These are phyloP conservation scores for Macrophomina tecta DNA, from an alignment of 2,329 filamentous ascomycete genomes.

Conservation along the genomic window DNA sequence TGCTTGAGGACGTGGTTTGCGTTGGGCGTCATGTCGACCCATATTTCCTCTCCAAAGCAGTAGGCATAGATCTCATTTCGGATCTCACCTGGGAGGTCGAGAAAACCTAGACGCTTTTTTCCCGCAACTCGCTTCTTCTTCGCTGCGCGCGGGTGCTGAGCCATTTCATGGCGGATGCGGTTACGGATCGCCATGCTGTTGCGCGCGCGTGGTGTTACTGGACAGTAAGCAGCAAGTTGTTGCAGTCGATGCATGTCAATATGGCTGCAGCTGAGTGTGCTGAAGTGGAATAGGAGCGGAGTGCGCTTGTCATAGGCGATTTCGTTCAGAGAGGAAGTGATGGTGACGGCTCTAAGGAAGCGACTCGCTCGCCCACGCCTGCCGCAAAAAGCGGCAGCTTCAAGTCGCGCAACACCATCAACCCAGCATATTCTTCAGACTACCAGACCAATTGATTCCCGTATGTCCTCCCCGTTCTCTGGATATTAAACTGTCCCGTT, in stretches of 20 bases:
- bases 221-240: no score
- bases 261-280: not conserved
- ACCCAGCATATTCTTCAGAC: no score
- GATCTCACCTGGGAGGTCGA: slow-evolving; percentile 56
- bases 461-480: no score
- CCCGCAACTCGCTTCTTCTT: not conserved
- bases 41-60: slow-evolving; percentile 40
- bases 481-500: no score
- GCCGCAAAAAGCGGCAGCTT: not conserved
- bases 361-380: not conserved
- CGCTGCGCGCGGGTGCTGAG: not conserved
- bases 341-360: not conserved
- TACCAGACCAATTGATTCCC: no score
- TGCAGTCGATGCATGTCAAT: no score
- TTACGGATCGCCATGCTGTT: not conserved
- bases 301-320: no score
- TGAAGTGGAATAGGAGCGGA: not conserved
- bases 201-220: not conserved
- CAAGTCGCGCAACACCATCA: not conserved
- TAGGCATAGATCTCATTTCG: slow-evolving; percentile 55
- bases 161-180: not conserved
- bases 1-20: slow-evolving; percentile 27
- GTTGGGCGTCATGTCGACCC: slow-evolving; percentile 37
- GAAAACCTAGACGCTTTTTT: slow-evolving; percentile 35
- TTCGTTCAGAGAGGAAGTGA: not conserved